Evolutionary conservation across 495 filamentous ascomycete species (phyloP).

Genomic region (Penicillium riverlandense): DNA sequence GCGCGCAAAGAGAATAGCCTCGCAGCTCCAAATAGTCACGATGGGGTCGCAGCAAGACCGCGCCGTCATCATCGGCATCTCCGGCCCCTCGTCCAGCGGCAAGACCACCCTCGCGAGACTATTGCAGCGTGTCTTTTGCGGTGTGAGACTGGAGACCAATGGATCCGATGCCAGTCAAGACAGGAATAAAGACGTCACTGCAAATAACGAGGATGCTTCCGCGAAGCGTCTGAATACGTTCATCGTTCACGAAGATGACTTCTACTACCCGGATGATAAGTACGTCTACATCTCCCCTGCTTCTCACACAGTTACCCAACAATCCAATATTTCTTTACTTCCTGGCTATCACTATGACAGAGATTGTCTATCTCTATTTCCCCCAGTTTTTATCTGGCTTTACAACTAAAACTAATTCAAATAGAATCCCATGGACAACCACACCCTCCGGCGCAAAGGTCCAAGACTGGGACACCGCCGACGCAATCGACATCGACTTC

Average conservation of each 20-base stretch:
- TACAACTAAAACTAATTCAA: constrained; percentile 1
- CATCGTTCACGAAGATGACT: constrained; percentile 90
- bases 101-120: constrained; percentile 76
- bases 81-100: constrained; percentile 68
- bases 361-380: too few species aligned
- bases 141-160: constrained; percentile 5
- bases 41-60: too few species aligned
- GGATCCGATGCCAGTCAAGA: too few species aligned
- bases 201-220: too few species aligned
- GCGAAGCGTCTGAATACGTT: constrained; percentile 40
- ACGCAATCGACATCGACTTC: constrained; percentile 58
- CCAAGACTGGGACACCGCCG: constrained; percentile 82
- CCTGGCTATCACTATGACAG: background rate
- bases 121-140: constrained; percentile 59
- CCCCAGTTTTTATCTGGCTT: too few species aligned
- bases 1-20: too few species aligned
- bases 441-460: constrained; percentile 41
- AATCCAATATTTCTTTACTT: background rate
- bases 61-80: constrained; percentile 61
- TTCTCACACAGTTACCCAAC: background rate
- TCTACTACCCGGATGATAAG: constrained; percentile 72
- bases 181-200: too few species aligned
- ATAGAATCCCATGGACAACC: constrained; percentile 44
- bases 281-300: constrained; percentile 18
- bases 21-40: too few species aligned